Evolutionary conservation across 768 basidiomycete genomes (phyloP), one percentile per base, ranked within the genome.

Genomic region (Tricholoma terreum): DNA sequence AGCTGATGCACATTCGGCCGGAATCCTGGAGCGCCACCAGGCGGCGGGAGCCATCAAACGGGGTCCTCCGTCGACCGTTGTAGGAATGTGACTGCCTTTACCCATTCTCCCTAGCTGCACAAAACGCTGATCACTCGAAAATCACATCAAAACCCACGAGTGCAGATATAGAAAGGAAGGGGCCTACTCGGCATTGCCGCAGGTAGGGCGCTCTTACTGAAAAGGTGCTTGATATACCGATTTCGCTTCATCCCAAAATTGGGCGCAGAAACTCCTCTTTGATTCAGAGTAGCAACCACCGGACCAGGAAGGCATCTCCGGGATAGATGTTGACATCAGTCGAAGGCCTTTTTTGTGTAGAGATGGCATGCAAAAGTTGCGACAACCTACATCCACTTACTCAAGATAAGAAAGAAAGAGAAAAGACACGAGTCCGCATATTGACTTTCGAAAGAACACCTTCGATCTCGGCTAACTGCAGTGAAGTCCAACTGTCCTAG

Each of bases 221-320:
- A 48, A 60, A 56, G 55, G 56, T 59, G 45, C 59, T 56, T 62
- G 61, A 65, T 62, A 62, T 53, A 55, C 53, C 59, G 43, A 43
- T 55, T 63, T 63, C 61, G 63, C 64, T 58, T 65, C 61, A 65
- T 57, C 52, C 54, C 59, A 34, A 38, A 52, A 42, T 40, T 22
- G 50, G 60, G 36, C 55, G 31, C 12, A 33, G 31, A 53, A 60
- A 56, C 57, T 56, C 62, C 63, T 17, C 14, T 53, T 53, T 55
- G 42, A 50, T 59, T 54, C 30, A 14, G 38, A 35, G 46, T 49
- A 55, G 50, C 52, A 57, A 57, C 51, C 54, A 52, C 58, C 61
- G 57, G 63, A 38, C 43, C 45, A 50, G 55, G 31, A 48, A 33
- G 15, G 45, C 46, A 60, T 57, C 55, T 48, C 55, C 59, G 55